Evolutionary conservation across 2,329 filamentous ascomycete species (phyloP).

Genomic region (Emericellopsis cladophorae): DNA sequence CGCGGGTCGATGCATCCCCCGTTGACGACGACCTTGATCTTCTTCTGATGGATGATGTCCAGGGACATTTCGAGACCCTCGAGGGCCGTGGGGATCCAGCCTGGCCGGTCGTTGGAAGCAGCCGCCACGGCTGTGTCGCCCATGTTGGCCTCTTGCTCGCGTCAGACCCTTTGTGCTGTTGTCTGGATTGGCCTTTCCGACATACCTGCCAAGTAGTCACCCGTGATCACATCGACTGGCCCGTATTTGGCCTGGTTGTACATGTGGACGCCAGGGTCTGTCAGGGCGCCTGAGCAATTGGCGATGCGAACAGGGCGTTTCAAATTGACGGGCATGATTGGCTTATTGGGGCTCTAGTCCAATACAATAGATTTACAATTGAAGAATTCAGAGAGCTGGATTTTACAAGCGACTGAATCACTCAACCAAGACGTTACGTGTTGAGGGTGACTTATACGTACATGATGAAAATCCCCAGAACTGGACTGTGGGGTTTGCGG

Average conservation of each 20-base stretch:
- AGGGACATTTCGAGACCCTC: conserved; percentile 11
- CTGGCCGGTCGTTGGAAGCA: conserved; percentile 2
- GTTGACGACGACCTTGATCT: conserved; percentile 43
- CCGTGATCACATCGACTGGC: conserved; percentile 35
- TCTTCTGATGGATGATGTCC: conserved; percentile 24
- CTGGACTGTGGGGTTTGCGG: no score
- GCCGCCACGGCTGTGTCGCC: conserved; percentile 8
- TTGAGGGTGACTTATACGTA: no score
- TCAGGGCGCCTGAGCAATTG: conserved; percentile 12
- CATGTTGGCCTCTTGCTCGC: conserved; percentile 14
- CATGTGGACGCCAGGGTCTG: conserved; percentile 12
- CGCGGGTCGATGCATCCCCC: conserved; percentile 42
- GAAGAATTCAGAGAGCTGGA: no score
- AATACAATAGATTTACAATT: no score
- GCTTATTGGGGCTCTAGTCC: no score
- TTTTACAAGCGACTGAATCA: no score
- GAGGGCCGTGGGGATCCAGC: conserved; percentile 9
- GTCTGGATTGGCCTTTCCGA: background rate
- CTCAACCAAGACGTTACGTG: no score
- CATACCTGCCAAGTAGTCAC: conserved; percentile 35
- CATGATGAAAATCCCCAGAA: no score
- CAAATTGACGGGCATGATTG: no score
- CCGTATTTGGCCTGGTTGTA: conserved; percentile 14
- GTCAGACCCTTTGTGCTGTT: conserved; percentile 4
- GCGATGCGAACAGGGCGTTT: conserved; percentile 9